These are phyloP conservation scores for Boechera retrofracta DNA, from an alignment of 345 rosid genomes.

Conservation along the genomic window DNA sequence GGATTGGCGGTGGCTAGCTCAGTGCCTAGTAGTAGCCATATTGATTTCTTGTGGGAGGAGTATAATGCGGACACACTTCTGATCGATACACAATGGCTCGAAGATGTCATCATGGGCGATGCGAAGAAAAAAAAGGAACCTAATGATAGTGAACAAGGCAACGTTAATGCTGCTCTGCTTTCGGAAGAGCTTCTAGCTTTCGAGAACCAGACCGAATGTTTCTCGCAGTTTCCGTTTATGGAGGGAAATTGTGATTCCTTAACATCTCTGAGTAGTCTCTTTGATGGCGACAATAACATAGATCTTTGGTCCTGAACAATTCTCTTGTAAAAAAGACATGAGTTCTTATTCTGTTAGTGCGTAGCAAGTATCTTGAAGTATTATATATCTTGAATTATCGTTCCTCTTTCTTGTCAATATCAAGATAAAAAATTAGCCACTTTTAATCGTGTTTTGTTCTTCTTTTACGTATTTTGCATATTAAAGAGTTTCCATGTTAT, in stretches of 20 bases:
- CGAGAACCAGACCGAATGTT: conserved; percentile 43
- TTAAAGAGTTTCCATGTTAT: too few relatives aligned
- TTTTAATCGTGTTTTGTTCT: too few relatives aligned
- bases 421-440: background rate
- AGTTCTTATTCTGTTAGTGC: background rate
- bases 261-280: conserved; percentile 22
- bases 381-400: background rate
- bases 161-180: conserved; percentile 25
- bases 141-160: conserved; percentile 12
- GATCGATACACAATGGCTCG: conserved; percentile 39
- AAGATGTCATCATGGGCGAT: conserved; percentile 29
- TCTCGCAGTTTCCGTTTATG: conserved; percentile 29
- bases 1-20: background rate
- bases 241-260: conserved; percentile 12
- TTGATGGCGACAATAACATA: conserved; percentile 21
- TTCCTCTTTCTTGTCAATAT: background rate
- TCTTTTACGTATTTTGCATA: too few relatives aligned
- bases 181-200: conserved; percentile 45
- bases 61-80: conserved; percentile 20
- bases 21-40: conserved; percentile 11
- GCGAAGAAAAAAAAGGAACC: conserved; percentile 5
- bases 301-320: conserved; percentile 32
- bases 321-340: background rate
- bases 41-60: conserved; percentile 40
- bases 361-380: background rate